Percentiles rank a stretch among this genome's conserved stretches.
phyloP scores from a whole-genome alignment of 177 flowering plant species.

The Telopea speciosissima region DNA sequence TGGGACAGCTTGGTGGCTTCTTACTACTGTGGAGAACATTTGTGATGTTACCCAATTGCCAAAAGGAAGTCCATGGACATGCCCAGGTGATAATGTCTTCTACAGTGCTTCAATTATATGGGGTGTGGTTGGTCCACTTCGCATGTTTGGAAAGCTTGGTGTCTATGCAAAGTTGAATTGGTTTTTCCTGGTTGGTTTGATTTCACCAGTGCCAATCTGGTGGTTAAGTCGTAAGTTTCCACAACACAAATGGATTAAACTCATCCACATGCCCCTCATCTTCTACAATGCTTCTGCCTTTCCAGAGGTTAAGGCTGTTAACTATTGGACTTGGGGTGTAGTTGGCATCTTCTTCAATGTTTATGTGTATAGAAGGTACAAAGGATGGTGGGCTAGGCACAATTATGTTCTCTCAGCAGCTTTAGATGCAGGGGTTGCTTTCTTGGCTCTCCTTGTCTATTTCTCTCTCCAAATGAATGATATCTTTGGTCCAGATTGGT shows the following conservation, averaged over 20 bases:
- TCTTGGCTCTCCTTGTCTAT: slow-evolving; percentile 31
- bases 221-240: slow-evolving; percentile 30
- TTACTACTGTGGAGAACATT: slow-evolving; percentile 31
- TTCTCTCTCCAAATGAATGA: slow-evolving; percentile 29
- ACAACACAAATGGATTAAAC: slow-evolving; percentile 40
- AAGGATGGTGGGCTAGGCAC: slow-evolving; percentile 7
- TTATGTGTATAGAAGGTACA: slow-evolving; percentile 27
- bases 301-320: slow-evolving; percentile 44
- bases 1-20: slow-evolving; percentile 54
- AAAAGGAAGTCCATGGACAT: slow-evolving; percentile 36
- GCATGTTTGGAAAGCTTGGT: slow-evolving; percentile 46
- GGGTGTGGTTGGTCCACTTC: slow-evolving; percentile 55
- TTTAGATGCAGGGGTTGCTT: slow-evolving; percentile 41
- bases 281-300: slow-evolving; percentile 21
- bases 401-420: slow-evolving; percentile 1
- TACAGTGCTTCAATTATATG: slow-evolving; percentile 65
- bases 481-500: slow-evolving; percentile 38
- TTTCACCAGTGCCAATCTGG: slow-evolving; percentile 41
- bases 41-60: slow-evolving; percentile 32
- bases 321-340: slow-evolving; percentile 33
- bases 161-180: slow-evolving; percentile 37
- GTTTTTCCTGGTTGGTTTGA: slow-evolving; percentile 29
- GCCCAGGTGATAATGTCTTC: slow-evolving; percentile 25
- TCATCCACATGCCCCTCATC: slow-evolving; percentile 48
- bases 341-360: slow-evolving; percentile 45